A percentile compares a stretch with the other conserved stretches of the same genome.
These are phyloP conservation scores for Aureobasidium zeae DNA, from an alignment of 2,329 filamentous ascomycete species.

Conservation along the genomic window DNA sequence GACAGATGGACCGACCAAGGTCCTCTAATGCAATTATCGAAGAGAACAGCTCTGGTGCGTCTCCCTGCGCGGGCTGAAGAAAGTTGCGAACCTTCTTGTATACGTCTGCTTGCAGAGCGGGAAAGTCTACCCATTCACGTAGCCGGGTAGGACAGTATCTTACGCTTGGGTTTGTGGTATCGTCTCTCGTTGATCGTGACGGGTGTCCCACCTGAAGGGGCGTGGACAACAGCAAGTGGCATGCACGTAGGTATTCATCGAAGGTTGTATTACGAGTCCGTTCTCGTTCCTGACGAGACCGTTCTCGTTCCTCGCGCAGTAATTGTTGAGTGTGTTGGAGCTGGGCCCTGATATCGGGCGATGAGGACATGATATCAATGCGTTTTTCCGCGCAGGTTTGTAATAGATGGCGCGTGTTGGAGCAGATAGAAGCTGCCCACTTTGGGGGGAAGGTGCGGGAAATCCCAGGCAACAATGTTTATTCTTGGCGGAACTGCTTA, in stretches of 20 bases:
- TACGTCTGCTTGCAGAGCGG: constrained; percentile 1
- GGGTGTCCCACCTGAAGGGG: constrained; percentile 7
- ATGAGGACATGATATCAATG: no score
- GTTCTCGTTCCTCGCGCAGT: no score
- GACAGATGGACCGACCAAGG: constrained; percentile 2
- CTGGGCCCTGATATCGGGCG: no score
- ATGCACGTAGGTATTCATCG: constrained; percentile 10
- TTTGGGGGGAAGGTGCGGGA: no score
- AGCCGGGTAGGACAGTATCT: constrained; percentile 9
- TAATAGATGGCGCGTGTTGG: no score
- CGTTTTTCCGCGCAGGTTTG: no score
- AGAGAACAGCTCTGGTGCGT: constrained; percentile 12
- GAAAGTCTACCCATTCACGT: constrained; percentile 11
- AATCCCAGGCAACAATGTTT: no score
- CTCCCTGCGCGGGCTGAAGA: constrained; percentile 2
- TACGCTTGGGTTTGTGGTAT: constrained; percentile 5
- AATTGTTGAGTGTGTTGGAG: no score
- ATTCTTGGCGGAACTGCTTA: no score
- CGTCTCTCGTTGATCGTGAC: constrained; percentile 10
- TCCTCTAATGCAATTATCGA: constrained; percentile 1
- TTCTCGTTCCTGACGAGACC: constrained; percentile 7
- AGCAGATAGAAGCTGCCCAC: no score
- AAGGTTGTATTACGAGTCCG: background rate
- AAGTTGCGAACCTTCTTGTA: background rate
- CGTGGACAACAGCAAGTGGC: constrained; percentile 1